phyloP scores from a whole-genome alignment of 1,284 basidiomycete genomes.

The Ceratobasidium theobromae region DNA sequence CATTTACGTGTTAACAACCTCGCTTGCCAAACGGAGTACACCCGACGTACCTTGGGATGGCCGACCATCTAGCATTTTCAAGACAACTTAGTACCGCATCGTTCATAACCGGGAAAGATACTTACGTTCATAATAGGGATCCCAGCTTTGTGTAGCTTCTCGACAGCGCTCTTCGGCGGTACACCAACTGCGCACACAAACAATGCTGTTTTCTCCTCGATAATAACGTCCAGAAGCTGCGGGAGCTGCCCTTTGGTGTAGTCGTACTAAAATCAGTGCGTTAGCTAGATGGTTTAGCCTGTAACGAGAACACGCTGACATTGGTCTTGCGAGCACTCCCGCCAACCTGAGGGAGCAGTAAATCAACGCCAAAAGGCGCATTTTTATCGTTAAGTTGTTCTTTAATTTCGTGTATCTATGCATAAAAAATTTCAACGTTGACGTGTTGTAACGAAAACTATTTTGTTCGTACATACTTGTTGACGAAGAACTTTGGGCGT shows the following conservation, averaged over 20 bases:
- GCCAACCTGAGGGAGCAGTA: slow-evolving; percentile 80
- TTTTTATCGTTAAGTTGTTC: slow-evolving; percentile 65
- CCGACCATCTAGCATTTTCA: slow-evolving; percentile 70
- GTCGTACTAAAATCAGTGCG: slow-evolving; percentile 55
- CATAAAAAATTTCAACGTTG: background rate
- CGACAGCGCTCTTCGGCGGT: slow-evolving; percentile 74
- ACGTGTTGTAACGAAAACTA: background rate
- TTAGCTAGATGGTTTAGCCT: slow-evolving; percentile 10
- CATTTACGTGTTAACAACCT: background rate
- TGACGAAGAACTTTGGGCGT: slow-evolving; percentile 71
- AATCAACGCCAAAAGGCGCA: slow-evolving; percentile 83
- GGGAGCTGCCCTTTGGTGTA: slow-evolving; percentile 78
- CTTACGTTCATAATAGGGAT: slow-evolving; percentile 83
- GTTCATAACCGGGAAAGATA: slow-evolving; percentile 32
- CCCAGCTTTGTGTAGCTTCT: slow-evolving; percentile 74
- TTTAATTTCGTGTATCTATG: slow-evolving; percentile 73
- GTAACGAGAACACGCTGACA: slow-evolving; percentile 49
- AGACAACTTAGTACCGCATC: background rate
- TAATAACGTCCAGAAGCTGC: slow-evolving; percentile 83
- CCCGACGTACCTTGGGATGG: slow-evolving; percentile 60
- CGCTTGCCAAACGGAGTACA: background rate
- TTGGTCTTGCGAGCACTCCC: slow-evolving; percentile 84
- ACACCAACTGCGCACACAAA: slow-evolving; percentile 81
- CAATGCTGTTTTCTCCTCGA: slow-evolving; percentile 77
- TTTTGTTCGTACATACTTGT: slow-evolving; percentile 53